phyloP scores from a whole-genome alignment of 306 rosid genomes.

The Fragaria iinumae region DNA sequence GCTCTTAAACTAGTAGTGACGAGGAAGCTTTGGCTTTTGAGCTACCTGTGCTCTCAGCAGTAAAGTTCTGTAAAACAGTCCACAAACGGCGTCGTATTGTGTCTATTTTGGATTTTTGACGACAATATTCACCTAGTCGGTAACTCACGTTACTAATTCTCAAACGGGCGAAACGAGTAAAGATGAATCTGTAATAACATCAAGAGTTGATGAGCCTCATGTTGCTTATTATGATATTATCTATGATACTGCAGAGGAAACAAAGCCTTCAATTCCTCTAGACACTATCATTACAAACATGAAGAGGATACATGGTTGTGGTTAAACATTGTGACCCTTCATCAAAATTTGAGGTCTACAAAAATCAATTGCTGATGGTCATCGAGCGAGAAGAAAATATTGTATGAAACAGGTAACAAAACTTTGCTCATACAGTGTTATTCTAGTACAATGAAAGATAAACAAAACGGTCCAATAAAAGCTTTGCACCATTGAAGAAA shows the following conservation, averaged over 20 bases:
- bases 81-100: neutral
- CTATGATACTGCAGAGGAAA: no score
- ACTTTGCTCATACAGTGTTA: constrained; percentile 18
- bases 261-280: neutral
- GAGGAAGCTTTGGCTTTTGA: no score
- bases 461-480: constrained; percentile 13
- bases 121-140: no score
- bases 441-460: constrained; percentile 17
- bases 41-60: neutral
- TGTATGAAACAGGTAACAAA: constrained; percentile 8
- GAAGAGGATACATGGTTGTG: neutral
- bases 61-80: neutral
- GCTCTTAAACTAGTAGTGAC: neutral
- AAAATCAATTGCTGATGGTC: constrained; percentile 20
- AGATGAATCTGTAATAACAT: no score
- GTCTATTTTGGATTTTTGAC: no score
- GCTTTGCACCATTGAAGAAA: constrained; percentile 33
- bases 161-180: neutral
- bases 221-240: neutral
- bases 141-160: no score
- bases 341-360: constrained; percentile 7
- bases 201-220: neutral
- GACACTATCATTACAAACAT: neutral
- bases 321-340: neutral
- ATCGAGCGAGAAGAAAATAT: constrained; percentile 16